These are phyloP conservation scores for Arachis stenosperma DNA, from an alignment of 306 rosid species.

Conservation along the genomic window DNA sequence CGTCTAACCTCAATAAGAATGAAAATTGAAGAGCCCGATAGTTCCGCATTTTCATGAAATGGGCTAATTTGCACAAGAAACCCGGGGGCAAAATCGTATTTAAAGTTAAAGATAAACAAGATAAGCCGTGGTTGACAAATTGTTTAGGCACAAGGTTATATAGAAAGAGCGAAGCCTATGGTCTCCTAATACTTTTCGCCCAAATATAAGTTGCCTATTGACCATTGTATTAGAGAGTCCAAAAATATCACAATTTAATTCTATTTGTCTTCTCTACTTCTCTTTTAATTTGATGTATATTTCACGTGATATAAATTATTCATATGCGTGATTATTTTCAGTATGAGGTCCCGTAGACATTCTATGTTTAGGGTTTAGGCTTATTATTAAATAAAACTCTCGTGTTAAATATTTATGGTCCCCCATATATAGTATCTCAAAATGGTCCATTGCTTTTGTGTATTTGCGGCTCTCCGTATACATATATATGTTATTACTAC, in stretches of 20 bases:
- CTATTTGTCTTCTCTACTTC: background rate
- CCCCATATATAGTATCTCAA: background rate
- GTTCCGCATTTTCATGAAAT: background rate
- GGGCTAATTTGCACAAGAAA: background rate
- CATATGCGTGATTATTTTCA: background rate
- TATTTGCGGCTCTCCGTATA: background rate
- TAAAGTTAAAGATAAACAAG: background rate
- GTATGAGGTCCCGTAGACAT: background rate
- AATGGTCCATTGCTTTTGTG: background rate
- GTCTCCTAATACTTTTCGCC: background rate
- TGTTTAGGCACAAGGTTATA: constrained; percentile 1
- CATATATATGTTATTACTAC: background rate
- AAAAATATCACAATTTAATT: background rate
- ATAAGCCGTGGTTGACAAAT: background rate
- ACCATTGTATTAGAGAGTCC: background rate
- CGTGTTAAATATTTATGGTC: background rate
- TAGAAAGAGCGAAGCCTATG: background rate
- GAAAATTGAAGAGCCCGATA: background rate
- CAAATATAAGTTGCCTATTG: background rate
- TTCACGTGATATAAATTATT: background rate
- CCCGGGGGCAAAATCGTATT: background rate
- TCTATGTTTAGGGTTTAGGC: background rate
- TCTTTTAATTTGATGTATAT: background rate
- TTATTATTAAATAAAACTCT: background rate
- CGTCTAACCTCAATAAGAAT: background rate